Conservation (phyloP, 1,284 basidiomycete species). For the Fomitiporia mediterranea region DNA sequence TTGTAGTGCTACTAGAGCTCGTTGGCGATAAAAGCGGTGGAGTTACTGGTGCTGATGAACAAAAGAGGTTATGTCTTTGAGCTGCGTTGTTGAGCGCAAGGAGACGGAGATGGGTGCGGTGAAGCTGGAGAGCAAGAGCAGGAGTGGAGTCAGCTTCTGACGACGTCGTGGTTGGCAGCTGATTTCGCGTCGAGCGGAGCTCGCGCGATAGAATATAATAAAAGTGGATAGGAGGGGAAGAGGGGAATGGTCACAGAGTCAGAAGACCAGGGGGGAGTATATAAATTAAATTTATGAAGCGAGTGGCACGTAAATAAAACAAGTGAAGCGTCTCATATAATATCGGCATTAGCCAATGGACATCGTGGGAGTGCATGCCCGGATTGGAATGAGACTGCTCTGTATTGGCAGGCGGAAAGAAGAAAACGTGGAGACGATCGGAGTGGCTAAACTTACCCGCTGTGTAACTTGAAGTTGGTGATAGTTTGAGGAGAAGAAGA, state of each 20-base stretch:
- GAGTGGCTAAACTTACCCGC: not conserved
- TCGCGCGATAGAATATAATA: not conserved
- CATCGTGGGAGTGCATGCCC: not conserved
- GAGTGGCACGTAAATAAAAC: not conserved
- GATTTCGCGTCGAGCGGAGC: not conserved
- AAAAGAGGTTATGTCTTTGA: constrained; percentile 16
- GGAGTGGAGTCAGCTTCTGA: constrained; percentile 9
- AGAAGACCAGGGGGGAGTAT: constrained; percentile 10
- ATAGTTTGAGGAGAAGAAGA: not conserved
- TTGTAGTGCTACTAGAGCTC: not conserved
- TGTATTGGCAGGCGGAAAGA: no score
- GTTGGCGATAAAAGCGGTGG: not conserved
- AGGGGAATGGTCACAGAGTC: not conserved
- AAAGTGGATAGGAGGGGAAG: not conserved
- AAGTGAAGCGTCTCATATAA: not conserved
- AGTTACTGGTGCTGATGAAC: not conserved
- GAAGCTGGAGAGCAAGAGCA: constrained; percentile 18
- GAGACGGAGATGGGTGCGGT: constrained; percentile 19
- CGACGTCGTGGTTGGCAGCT: constrained; percentile 12
- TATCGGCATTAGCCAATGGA: not conserved
- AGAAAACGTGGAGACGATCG: not conserved
- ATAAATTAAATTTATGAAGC: constrained; percentile 5
- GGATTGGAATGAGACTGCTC: no score
- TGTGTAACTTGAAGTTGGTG: not conserved
- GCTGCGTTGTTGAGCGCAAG: constrained; percentile 18